Conservation (phyloP, 2,329 filamentous ascomycete genomes). For the Uncinocarpus reesii region DNA sequence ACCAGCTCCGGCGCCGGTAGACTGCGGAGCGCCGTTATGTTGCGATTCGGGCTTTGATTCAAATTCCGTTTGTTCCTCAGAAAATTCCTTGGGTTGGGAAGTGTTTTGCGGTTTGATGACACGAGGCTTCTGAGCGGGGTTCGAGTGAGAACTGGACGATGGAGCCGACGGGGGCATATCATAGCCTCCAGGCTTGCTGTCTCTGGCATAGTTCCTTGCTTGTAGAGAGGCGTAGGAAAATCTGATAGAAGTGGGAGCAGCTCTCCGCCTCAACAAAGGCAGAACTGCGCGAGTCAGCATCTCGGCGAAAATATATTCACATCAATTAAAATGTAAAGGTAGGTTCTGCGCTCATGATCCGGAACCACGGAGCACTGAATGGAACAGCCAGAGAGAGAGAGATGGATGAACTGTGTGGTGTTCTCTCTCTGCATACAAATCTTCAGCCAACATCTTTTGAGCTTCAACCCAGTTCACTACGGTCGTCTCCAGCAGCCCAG, state of each 20-base stretch:
- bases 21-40: constrained; percentile 24
- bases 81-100: constrained; percentile 20
- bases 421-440: constrained; percentile 5
- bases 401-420: not conserved
- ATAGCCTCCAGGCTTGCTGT: constrained; percentile 23
- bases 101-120: constrained; percentile 11
- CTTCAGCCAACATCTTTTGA: not conserved
- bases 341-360: constrained; percentile 20
- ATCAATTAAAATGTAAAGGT: constrained; percentile 14
- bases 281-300: constrained; percentile 40
- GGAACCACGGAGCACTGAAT: not conserved
- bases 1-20: constrained; percentile 20
- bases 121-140: constrained; percentile 22
- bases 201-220: constrained; percentile 34
- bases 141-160: constrained; percentile 16
- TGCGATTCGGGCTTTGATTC: constrained; percentile 28
- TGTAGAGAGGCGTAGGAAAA: constrained; percentile 27
- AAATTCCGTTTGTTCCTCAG: constrained; percentile 33
- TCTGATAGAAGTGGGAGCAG: constrained; percentile 29
- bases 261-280: constrained; percentile 37
- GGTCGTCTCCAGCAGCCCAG: not conserved
- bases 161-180: constrained; percentile 17
- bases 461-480: constrained; percentile 6
- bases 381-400: not conserved
- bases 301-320: constrained; percentile 17